phyloP scores from a whole-genome alignment of 1,139 yeast species.

The Yamadazyma conglobata region DNA sequence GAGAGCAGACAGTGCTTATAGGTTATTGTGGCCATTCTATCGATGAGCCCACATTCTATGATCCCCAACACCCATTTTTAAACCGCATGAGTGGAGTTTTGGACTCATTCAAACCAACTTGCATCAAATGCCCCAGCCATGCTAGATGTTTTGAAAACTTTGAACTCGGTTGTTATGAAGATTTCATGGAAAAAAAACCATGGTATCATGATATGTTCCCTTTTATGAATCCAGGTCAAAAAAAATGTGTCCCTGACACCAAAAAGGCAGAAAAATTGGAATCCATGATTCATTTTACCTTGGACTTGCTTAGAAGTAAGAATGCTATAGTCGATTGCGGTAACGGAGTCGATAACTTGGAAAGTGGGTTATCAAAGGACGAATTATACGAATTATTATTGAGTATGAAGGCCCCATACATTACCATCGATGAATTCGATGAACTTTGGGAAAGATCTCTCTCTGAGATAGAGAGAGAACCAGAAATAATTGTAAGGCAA shows the following conservation, averaged over 20 bases:
- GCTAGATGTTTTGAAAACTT: conserved; percentile 53
- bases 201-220: conserved; percentile 58
- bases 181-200: conserved; percentile 51
- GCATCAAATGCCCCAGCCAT: conserved; percentile 78
- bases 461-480: conserved; percentile 62
- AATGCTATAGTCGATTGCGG: conserved; percentile 74
- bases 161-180: conserved; percentile 21
- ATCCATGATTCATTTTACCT: conserved; percentile 64
- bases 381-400: conserved; percentile 61
- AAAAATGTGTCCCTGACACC: conserved; percentile 72
- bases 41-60: conserved; percentile 30
- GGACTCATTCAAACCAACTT: conserved; percentile 52
- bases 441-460: conserved; percentile 74
- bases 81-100: conserved; percentile 26
- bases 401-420: conserved; percentile 54
- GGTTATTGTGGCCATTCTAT: conserved; percentile 71
- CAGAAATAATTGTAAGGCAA: conserved; percentile 79
- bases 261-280: conserved; percentile 66
- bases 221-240: conserved; percentile 40
- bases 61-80: conserved; percentile 19
- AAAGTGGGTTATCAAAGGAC: conserved; percentile 49
- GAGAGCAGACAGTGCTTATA: conserved; percentile 54
- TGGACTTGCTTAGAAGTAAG: conserved; percentile 62
- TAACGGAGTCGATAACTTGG: conserved; percentile 31
- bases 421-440: conserved; percentile 72